These are phyloP conservation scores for Geranium brycei DNA, from an alignment of 345 rosid genomes.

Conservation along the genomic window DNA sequence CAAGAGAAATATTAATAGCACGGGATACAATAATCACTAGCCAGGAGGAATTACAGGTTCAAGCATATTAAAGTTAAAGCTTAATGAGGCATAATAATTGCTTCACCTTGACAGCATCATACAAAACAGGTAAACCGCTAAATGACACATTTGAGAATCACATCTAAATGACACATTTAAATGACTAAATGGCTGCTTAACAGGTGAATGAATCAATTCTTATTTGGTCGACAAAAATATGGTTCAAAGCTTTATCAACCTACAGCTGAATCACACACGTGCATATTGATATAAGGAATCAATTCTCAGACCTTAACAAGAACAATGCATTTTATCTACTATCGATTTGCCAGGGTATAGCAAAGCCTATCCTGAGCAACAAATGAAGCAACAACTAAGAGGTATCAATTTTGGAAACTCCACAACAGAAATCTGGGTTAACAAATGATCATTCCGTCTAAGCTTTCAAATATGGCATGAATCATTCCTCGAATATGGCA, in stretches of 20 bases:
- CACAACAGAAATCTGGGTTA: neutral
- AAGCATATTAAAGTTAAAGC: too few species aligned
- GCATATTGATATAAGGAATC: neutral
- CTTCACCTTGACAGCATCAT: too few species aligned
- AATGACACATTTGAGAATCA: too few species aligned
- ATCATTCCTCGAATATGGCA: neutral
- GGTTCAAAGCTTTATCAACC: neutral
- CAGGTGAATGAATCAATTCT: neutral
- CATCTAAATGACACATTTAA: too few species aligned
- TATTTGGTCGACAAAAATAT: neutral
- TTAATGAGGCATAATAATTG: too few species aligned
- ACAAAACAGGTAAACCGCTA: too few species aligned
- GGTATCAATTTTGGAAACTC: neutral
- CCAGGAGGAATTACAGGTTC: neutral
- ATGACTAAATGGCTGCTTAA: neutral
- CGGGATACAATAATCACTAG: neutral
- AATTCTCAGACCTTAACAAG: neutral
- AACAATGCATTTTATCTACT: neutral
- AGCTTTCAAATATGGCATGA: neutral
- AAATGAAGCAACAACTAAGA: neutral
- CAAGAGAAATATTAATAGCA: neutral
- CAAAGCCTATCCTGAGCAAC: too few species aligned
- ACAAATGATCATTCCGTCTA: neutral
- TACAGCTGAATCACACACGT: neutral
- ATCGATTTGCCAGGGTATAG: too few species aligned